Evolutionary conservation across 2,329 filamentous ascomycete genomes (phyloP).

Genomic region (Fusarium nygamai): DNA sequence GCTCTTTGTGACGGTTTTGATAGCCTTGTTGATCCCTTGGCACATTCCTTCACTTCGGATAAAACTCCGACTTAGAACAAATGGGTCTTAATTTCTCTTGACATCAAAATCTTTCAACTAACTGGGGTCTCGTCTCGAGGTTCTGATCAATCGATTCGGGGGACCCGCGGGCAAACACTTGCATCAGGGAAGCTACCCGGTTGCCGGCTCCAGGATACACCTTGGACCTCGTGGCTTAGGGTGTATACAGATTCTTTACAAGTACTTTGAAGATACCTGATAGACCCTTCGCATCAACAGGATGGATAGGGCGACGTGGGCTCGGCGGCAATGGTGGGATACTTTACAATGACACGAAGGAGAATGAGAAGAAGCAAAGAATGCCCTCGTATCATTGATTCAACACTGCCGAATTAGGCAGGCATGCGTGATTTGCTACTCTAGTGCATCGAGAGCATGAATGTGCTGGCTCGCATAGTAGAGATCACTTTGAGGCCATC

Average conservation of each 20-base stretch:
- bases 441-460: background rate
- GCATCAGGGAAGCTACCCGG: slow-evolving; percentile 19
- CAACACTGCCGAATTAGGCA: background rate
- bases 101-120: background rate
- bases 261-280: slow-evolving; percentile 7
- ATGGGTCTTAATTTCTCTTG: slow-evolving; percentile 12
- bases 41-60: slow-evolving; percentile 12
- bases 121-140: slow-evolving; percentile 1
- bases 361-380: background rate
- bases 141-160: slow-evolving; percentile 2
- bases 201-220: slow-evolving; percentile 7
- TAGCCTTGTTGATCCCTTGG: slow-evolving; percentile 7
- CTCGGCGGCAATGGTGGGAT: background rate
- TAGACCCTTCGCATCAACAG: background rate
- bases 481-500: slow-evolving; percentile 12
- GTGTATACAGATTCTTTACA: background rate
- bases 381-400: background rate
- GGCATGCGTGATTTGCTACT: background rate
- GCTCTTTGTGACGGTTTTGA: background rate
- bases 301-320: background rate
- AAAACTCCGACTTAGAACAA: background rate
- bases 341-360: background rate
- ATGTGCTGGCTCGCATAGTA: slow-evolving; percentile 11
- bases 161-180: slow-evolving; percentile 14
- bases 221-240: background rate